Percentiles rank a stretch among this genome's conserved stretches.
phyloP scores from a whole-genome alignment of 352 stramenopile genomes.

The Phytopythium chamaehyphon region DNA sequence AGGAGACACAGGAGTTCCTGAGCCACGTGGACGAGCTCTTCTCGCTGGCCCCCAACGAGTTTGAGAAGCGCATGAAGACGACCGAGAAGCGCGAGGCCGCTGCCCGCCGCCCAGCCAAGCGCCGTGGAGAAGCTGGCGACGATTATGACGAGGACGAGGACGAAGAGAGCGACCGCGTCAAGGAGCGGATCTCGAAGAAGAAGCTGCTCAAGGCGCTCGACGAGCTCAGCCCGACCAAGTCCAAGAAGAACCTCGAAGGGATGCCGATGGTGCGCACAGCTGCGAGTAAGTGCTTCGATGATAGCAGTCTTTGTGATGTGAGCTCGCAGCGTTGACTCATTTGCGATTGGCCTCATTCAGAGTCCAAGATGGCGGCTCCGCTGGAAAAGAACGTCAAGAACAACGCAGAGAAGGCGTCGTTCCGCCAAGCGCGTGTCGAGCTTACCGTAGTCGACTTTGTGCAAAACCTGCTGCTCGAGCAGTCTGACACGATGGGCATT shows the following conservation, averaged over 20 bases:
- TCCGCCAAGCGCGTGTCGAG: conserved; percentile 71
- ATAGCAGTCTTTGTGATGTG: background rate
- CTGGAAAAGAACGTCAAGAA: conserved; percentile 70
- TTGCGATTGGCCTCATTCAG: conserved; percentile 14
- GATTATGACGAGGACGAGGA: conserved; percentile 26
- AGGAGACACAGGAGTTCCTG: conserved; percentile 64
- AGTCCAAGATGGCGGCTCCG: conserved; percentile 62
- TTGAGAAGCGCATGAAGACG: conserved; percentile 54
- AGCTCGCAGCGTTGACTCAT: conserved; percentile 5
- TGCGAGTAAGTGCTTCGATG: conserved; percentile 29
- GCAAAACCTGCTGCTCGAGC: conserved; percentile 60
- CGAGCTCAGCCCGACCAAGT: conserved; percentile 44
- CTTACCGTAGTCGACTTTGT: conserved; percentile 62
- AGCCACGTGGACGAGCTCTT: conserved; percentile 74
- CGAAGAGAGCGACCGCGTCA: conserved; percentile 56
- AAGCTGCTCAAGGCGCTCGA: conserved; percentile 66
- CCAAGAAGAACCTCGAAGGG: conserved; percentile 31
- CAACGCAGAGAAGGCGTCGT: conserved; percentile 60
- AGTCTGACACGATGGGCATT: conserved; percentile 50
- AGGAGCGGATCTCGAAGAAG: conserved; percentile 63
- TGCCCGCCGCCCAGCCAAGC: conserved; percentile 9
- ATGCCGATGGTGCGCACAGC: conserved; percentile 37
- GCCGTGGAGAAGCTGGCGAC: conserved; percentile 10
- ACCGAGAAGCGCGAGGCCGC: conserved; percentile 38
- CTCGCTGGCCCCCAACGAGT: conserved; percentile 45